Percentiles rank a stretch among this genome's conserved stretches.
Evolutionary conservation across 169 alveolate genomes (phyloP).

Genomic region (Plasmodium reichenowi): DNA sequence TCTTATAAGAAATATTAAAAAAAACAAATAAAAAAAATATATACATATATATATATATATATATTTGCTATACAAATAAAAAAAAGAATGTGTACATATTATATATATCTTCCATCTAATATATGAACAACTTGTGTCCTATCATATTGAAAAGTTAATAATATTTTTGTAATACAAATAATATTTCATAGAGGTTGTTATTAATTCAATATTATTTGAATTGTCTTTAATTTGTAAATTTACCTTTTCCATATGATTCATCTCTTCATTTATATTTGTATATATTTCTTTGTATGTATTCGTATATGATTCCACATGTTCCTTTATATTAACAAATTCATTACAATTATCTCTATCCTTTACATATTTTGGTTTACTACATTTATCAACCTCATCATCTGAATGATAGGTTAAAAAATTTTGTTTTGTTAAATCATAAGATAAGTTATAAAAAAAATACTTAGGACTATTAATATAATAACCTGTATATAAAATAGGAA

Average conservation of each 20-base stretch:
- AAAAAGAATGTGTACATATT: too few species aligned
- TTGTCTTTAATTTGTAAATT: conserved; percentile 34
- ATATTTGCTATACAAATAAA: too few species aligned
- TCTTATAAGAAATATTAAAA: too few species aligned
- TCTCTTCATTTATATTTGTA: too few species aligned
- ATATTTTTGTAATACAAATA: conserved; percentile 65
- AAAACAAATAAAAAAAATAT: too few species aligned
- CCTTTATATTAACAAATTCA: conserved; percentile 15
- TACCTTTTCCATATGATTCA: background rate
- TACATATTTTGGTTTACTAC: background rate
- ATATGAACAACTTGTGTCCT: too few species aligned
- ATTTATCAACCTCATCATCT: background rate
- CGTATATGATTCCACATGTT: conserved; percentile 19
- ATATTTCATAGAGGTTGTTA: conserved; percentile 16
- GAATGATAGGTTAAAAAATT: conserved; percentile 13
- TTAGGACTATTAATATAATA: conserved; percentile 61
- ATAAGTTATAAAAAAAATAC: conserved; percentile 64
- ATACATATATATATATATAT: too few species aligned
- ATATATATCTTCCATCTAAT: too few species aligned
- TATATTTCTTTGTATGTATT: too few species aligned
- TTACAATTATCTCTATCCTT: conserved; percentile 6
- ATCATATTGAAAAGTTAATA: conserved; percentile 58
- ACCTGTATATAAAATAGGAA: conserved; percentile 63
- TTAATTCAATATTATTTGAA: conserved; percentile 25
- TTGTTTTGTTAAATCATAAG: conserved; percentile 35